phyloP scores from a whole-genome alignment of 441 rosid genomes.

The Gossypium trilobum region DNA sequence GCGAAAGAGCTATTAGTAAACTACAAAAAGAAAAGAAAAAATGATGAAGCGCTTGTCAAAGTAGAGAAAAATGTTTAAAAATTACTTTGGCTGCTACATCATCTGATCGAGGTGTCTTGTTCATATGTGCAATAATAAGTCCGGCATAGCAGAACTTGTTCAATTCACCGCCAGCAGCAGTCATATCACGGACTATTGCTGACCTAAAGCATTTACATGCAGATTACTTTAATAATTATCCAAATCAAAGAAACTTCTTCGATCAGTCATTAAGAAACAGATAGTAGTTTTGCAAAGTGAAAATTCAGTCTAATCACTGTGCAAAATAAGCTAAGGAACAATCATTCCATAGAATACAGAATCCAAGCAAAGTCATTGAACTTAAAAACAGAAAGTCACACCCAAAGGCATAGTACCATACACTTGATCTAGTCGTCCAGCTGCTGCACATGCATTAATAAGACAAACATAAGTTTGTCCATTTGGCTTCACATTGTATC shows the following conservation, averaged over 20 bases:
- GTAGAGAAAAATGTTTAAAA: background rate
- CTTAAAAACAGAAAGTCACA: constrained; percentile 4
- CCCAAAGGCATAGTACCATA: constrained; percentile 38
- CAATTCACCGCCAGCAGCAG: constrained; percentile 87
- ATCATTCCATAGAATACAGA: constrained; percentile 1
- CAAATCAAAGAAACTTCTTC: background rate
- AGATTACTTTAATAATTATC: background rate
- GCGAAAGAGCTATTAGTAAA: constrained; percentile 20
- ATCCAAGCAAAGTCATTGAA: constrained; percentile 13
- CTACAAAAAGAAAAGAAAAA: background rate
- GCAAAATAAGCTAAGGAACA: background rate
- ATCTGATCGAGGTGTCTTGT: constrained; percentile 53
- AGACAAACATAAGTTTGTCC: constrained; percentile 74
- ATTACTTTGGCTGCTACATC: constrained; percentile 62
- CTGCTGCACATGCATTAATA: constrained; percentile 79
- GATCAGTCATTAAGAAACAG: background rate
- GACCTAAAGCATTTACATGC: constrained; percentile 32
- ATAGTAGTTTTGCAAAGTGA: background rate
- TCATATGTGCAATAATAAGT: constrained; percentile 67
- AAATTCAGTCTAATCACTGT: background rate
- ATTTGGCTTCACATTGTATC: constrained; percentile 75
- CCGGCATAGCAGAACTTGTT: constrained; percentile 96
- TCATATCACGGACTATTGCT: constrained; percentile 90
- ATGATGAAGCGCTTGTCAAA: background rate
- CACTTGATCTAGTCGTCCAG: constrained; percentile 76